These are phyloP conservation scores for Hirsutella minnesotensis DNA, from an alignment of 2,329 filamentous ascomycete species.

Conservation along the genomic window DNA sequence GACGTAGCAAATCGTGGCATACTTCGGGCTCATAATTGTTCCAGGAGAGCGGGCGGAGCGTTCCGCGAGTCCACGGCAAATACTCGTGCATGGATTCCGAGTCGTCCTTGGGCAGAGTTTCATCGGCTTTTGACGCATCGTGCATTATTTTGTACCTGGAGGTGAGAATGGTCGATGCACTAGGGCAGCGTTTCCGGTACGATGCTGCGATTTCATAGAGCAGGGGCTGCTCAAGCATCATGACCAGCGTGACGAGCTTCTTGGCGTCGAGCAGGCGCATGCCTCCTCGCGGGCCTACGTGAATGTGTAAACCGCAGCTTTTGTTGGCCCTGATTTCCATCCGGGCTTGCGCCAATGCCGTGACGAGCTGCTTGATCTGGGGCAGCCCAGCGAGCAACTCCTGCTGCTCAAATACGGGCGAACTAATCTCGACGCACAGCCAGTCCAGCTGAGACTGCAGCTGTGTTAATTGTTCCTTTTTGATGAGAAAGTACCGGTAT, in stretches of 20 bases:
- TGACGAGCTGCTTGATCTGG: slow-evolving; percentile 1
- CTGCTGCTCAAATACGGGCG: slow-evolving; percentile 7
- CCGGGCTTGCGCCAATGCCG: slow-evolving; percentile 1
- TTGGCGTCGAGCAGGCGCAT: slow-evolving; percentile 12
- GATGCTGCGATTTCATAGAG: slow-evolving; percentile 1
- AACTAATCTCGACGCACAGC: slow-evolving; percentile 9
- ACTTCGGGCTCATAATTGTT: too few species aligned
- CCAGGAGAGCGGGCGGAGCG: too few species aligned
- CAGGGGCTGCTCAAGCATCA: slow-evolving; percentile 10
- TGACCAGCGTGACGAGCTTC: slow-evolving; percentile 10
- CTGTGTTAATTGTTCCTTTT: slow-evolving; percentile 3
- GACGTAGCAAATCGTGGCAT: too few species aligned
- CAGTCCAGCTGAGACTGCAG: not conserved
- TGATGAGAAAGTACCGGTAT: slow-evolving; percentile 7
- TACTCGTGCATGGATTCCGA: too few species aligned
- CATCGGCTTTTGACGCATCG: too few species aligned
- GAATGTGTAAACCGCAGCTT: slow-evolving; percentile 14
- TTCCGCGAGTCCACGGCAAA: too few species aligned
- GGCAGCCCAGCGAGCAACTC: slow-evolving; percentile 10
- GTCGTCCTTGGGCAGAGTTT: too few species aligned
- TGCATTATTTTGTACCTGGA: too few species aligned
- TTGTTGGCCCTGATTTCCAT: slow-evolving; percentile 3
- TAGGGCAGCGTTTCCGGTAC: too few species aligned
- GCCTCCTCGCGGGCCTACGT: slow-evolving; percentile 11
- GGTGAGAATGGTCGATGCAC: too few species aligned